These are phyloP conservation scores for Ilyonectria destructans DNA, from an alignment of 2,329 filamentous ascomycete species.

Conservation along the genomic window DNA sequence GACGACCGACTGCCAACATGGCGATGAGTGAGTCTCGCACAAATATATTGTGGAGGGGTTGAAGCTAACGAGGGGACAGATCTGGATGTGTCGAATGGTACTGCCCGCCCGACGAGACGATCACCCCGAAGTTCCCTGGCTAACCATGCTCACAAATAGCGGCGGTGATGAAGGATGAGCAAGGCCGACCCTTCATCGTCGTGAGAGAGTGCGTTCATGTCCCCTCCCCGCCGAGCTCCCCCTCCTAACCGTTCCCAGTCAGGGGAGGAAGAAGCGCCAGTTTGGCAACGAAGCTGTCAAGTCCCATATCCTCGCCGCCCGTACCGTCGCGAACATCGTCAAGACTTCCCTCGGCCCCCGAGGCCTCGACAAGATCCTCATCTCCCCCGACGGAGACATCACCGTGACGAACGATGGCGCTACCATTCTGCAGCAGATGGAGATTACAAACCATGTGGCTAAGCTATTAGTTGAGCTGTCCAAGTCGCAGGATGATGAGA, in stretches of 20 bases:
- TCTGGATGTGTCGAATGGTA: conserved; percentile 89
- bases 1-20: conserved; percentile 54
- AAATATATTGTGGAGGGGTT: conserved; percentile 45
- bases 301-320: conserved; percentile 96
- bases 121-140: conserved; percentile 29
- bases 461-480: conserved; percentile 97
- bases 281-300: conserved; percentile 98
- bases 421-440: conserved; percentile 98
- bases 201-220: conserved; percentile 88
- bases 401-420: conserved; percentile 99
- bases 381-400: conserved; percentile 98
- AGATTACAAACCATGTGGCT: conserved; percentile 98
- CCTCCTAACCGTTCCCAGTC: conserved; percentile 67
- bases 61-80: conserved; percentile 69
- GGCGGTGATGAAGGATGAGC: conserved; percentile 93
- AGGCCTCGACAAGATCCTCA: conserved; percentile 98
- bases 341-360: conserved; percentile 97
- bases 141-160: conserved; percentile 60
- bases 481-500: conserved; percentile 99
- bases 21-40: conserved; percentile 57
- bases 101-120: conserved; percentile 32
- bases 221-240: conserved; percentile 22
- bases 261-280: conserved; percentile 97
- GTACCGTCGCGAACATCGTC: conserved; percentile 96
- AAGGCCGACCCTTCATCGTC: conserved; percentile 97